Evolutionary conservation across 2,329 filamentous ascomycete genomes (phyloP).

Genomic region (Phyllosticta citriasiana): DNA sequence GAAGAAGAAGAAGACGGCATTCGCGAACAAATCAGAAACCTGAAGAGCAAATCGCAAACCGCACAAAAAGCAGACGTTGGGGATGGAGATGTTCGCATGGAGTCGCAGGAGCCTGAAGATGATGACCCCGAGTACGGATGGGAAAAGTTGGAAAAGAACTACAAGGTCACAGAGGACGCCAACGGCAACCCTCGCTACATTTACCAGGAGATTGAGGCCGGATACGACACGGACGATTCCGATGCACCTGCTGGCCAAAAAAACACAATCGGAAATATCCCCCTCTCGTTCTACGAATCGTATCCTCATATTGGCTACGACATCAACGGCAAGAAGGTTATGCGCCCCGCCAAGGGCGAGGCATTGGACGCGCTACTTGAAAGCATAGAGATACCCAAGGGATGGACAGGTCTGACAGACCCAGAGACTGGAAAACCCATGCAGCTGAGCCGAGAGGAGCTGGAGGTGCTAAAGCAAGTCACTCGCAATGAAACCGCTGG

Average conservation of each 20-base stretch:
- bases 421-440: conserved; percentile 88
- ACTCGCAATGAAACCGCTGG: conserved; percentile 81
- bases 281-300: conserved; percentile 88
- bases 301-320: conserved; percentile 98
- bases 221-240: conserved; percentile 92
- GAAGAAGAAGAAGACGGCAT: conserved; percentile 33
- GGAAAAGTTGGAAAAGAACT: conserved; percentile 36
- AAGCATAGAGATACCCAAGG: conserved; percentile 92
- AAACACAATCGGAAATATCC: conserved; percentile 95
- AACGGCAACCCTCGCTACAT: conserved; percentile 86
- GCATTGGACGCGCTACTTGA: conserved; percentile 88
- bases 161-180: conserved; percentile 63
- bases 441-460: conserved; percentile 74
- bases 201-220: conserved; percentile 86
- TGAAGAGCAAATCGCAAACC: conserved; percentile 24
- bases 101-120: conserved; percentile 18
- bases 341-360: conserved; percentile 88
- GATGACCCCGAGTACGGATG: conserved; percentile 10
- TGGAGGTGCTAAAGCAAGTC: conserved; percentile 78
- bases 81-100: conserved; percentile 8
- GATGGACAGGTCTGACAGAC: conserved; percentile 93
- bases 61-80: conserved; percentile 14
- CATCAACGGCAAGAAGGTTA: conserved; percentile 96
- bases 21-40: conserved; percentile 33
- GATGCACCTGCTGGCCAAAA: conserved; percentile 60